Evolutionary conservation across 306 rosid species (phyloP), one percentile per base, ranked within the genome.

Genomic region (Delonix regia): DNA sequence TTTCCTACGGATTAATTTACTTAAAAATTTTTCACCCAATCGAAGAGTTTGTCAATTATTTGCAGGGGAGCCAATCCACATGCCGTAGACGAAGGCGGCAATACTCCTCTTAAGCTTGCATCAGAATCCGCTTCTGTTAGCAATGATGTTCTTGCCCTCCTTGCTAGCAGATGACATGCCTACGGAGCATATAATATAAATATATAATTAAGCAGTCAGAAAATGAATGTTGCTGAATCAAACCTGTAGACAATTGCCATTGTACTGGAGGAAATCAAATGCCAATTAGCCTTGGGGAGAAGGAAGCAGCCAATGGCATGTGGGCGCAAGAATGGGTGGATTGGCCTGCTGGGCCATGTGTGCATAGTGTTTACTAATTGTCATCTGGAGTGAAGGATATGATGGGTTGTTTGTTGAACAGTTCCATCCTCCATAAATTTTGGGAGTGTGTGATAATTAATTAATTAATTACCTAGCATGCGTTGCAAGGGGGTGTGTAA

Each of bases 41-140:
- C 39, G 1, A 21, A 44, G 66, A 24, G 11, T 51, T 53, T 79
- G 62, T 30, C 73, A 24, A 34, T 63, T 49, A 62, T 78, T 56
- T 81, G 72, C 93, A 92, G 97, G 81, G 93, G 97, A 78, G 93
- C 90, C 49, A 77, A 87, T 84, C 78, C 83, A 55, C 77, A 69
- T 53, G 72, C 84, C 6, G 61, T 64, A n/a, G 93, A 90, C 47
- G 78, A 57, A 73, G 93, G 85, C 63, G 94, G 89, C 65, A 87
- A 82, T 77, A 85, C 89, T 30, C 89, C 94, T 53, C 62, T 77
- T 48, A 85, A 81, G 80, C 86, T 92, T 65, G 88, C 86, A 47
- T 81, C 85, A 30, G 84, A 79, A 79, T 72, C 94, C 14, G 60
- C 69, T 73, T 74, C 73, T 63, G 56, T 53, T 61, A 69, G 72